Conservation (phyloP, 2,329 filamentous ascomycete species). For the Aureobasidium sp. region DNA sequence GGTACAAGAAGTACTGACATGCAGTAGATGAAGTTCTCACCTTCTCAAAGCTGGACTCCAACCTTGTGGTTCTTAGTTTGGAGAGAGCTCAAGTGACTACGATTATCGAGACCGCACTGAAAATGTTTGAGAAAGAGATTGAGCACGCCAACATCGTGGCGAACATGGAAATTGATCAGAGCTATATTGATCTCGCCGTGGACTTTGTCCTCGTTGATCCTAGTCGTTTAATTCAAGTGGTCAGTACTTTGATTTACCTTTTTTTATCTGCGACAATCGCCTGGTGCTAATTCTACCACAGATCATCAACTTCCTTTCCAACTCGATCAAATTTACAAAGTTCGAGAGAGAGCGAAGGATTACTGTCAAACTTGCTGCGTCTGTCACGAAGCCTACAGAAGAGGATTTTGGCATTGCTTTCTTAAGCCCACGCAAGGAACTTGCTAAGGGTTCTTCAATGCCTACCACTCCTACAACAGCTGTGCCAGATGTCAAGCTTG, state of each 20-base stretch:
- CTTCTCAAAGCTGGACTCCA: slow-evolving; percentile 31
- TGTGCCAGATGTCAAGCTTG: slow-evolving; percentile 16
- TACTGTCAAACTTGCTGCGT: slow-evolving; percentile 33
- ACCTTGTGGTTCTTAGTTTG: slow-evolving; percentile 33
- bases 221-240: slow-evolving; percentile 32
- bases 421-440: slow-evolving; percentile 20
- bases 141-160: slow-evolving; percentile 28
- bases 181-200: slow-evolving; percentile 25
- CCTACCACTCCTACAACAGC: not conserved
- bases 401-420: slow-evolving; percentile 28
- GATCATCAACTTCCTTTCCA: slow-evolving; percentile 32
- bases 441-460: not conserved
- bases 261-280: not conserved
- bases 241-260: not conserved
- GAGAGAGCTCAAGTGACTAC: slow-evolving; percentile 31
- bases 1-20: not conserved
- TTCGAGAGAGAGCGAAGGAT: slow-evolving; percentile 28
- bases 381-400: slow-evolving; percentile 25
- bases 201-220: slow-evolving; percentile 31
- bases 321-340: slow-evolving; percentile 37
- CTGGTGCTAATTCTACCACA: not conserved
- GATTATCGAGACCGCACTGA: slow-evolving; percentile 30
- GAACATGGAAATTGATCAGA: slow-evolving; percentile 25
- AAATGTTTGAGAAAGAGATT: slow-evolving; percentile 34
- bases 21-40: slow-evolving; percentile 31